phyloP scores from a whole-genome alignment of 106 monocot genomes.

The Gastrodia elata region DNA sequence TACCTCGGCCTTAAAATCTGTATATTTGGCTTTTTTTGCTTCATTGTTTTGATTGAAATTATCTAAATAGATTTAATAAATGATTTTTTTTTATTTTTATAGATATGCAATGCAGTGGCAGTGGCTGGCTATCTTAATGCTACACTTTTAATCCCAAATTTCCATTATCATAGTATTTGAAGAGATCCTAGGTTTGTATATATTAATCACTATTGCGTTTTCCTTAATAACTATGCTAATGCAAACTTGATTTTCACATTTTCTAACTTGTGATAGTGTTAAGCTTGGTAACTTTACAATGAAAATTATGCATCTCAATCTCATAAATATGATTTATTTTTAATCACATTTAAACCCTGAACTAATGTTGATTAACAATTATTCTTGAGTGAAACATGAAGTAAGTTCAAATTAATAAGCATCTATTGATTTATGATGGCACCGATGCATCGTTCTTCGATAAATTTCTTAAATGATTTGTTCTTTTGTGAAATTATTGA shows the following conservation, averaged over 20 bases:
- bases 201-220: not conserved
- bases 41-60: not conserved
- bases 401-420: not conserved
- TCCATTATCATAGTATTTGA: slow-evolving; percentile 96
- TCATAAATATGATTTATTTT: not conserved
- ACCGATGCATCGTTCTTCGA: not conserved
- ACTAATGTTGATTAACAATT: not conserved
- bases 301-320: not conserved
- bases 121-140: slow-evolving; percentile 96
- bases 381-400: not conserved
- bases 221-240: not conserved
- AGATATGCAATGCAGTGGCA: slow-evolving; percentile 99
- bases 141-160: slow-evolving; percentile 90
- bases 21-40: not conserved
- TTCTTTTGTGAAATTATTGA: not conserved
- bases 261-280: not conserved
- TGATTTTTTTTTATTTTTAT: slow-evolving; percentile 15
- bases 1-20: slow-evolving; percentile 7
- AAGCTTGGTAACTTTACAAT: not conserved
- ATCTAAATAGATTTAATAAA: not conserved
- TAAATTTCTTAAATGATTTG: not conserved
- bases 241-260: not conserved
- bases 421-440: not conserved
- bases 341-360: not conserved
- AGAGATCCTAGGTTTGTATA: slow-evolving; percentile 74